Conservation (phyloP, 768 basidiomycete genomes). For the Panus rudis region DNA sequence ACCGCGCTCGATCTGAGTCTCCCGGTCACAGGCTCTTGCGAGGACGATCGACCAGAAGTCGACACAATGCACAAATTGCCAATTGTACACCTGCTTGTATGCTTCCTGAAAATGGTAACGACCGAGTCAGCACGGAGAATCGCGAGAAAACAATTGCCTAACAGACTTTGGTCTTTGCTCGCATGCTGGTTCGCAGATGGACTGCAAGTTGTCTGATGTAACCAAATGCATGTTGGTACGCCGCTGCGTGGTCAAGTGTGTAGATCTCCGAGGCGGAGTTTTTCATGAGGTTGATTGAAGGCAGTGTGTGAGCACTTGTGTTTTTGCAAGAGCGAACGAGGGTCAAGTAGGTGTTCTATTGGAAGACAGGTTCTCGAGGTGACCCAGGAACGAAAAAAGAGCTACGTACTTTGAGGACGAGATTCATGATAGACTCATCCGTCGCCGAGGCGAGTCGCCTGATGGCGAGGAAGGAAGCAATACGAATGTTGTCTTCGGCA, state of each 20-base stretch:
- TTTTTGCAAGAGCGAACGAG: slow-evolving; percentile 79
- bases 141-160: not conserved
- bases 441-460: slow-evolving; percentile 69
- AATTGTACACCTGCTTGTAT: slow-evolving; percentile 94
- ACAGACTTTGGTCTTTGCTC: slow-evolving; percentile 72
- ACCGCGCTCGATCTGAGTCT: slow-evolving; percentile 42
- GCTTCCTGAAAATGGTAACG: slow-evolving; percentile 52
- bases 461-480: slow-evolving; percentile 82
- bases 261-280: slow-evolving; percentile 94
- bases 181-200: slow-evolving; percentile 86
- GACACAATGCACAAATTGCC: slow-evolving; percentile 94
- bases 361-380: not conserved
- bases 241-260: slow-evolving; percentile 59
- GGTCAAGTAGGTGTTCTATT: slow-evolving; percentile 80
- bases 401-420: slow-evolving; percentile 70
- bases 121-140: slow-evolving; percentile 8
- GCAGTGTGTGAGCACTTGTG: slow-evolving; percentile 81
- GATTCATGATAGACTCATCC: slow-evolving; percentile 77
- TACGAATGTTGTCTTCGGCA: slow-evolving; percentile 72
- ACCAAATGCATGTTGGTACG: slow-evolving; percentile 93
- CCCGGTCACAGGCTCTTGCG: slow-evolving; percentile 66
- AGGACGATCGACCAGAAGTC: slow-evolving; percentile 96
- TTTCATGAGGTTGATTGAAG: slow-evolving; percentile 94
- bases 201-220: slow-evolving; percentile 95
- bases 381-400: not conserved